Base-by-base conservation (phyloP, 495 filamentous ascomycete species). In the Neurospora terricola region DNA sequence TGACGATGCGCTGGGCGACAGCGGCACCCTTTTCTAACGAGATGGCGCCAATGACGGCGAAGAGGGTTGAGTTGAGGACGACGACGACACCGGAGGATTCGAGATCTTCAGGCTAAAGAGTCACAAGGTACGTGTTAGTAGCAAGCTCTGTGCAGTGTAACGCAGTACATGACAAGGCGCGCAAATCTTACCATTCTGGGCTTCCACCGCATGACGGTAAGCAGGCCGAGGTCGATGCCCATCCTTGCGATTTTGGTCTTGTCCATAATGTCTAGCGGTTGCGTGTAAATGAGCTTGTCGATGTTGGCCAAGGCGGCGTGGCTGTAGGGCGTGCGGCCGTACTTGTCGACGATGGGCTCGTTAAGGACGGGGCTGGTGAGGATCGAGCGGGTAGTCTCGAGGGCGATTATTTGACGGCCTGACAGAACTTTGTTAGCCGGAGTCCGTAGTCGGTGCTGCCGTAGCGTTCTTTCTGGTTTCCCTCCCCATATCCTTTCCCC, bases 31-130 rank as follows among this genome's bases (percentile, higher is more conserved):
- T 90, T 81, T 97, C 92, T 73, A 98, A 82, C 11, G 94, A 89
- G 72, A 98, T 81, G 34, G 96, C 96, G 34, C 96, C 96, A 43
- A 98, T 80, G 34, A 99, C 90, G 18, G 94, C 93, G 78, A 91
- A 96, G 71, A 98, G 76, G 27, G 92, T 87, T 70, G 92, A 88
- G n/a, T 89, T 84, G 69, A 94, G 83, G 43, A 98, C 89, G 14
- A 89, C 78, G 4, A 91, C 86, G 38, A 92, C 77, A 21, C 96
- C 96, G 11, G 94, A 97, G 34, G 76, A 81, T 34, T 84, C 76
- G 42, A 97, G 84, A 77, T 97, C 90, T 66, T 89, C 81, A 45
- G 88, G 88, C 95, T 98, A 81, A 2, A 45, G 69, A 21, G 39
- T 66, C 68, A 38, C 37, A n/a, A 73, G 70, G 59, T 69, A 7